Conservation (phyloP, 192 early-diverging fungal species). For the Linderina pennispora region DNA sequence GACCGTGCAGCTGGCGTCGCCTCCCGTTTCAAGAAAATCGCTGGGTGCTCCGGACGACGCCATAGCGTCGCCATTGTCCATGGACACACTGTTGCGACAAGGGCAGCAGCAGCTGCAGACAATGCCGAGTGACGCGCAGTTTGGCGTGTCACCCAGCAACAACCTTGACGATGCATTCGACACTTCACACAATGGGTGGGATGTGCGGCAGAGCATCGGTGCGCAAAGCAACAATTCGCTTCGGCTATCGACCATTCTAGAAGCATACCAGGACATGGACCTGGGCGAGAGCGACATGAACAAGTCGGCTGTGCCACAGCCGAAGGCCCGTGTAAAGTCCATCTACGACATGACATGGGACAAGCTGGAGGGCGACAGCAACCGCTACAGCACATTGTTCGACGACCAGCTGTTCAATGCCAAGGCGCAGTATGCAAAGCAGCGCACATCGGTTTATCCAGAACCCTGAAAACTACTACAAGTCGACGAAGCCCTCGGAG, state of each 20-base stretch:
- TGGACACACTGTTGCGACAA: too few relatives aligned
- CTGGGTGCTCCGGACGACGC: too few relatives aligned
- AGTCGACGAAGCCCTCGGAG: neutral
- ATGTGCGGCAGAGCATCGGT: too few relatives aligned
- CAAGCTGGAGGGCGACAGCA: conserved; percentile 34
- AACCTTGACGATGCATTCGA: neutral
- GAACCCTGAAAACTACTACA: conserved; percentile 13
- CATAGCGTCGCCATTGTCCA: too few relatives aligned
- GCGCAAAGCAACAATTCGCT: neutral
- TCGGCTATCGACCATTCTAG: conserved; percentile 36
- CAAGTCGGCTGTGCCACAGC: neutral
- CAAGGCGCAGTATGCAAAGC: conserved; percentile 37
- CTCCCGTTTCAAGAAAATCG: too few relatives aligned
- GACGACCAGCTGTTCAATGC: conserved; percentile 42
- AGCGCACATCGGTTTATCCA: conserved; percentile 45
- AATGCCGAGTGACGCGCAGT: too few relatives aligned
- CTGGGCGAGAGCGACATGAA: neutral
- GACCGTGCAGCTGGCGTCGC: too few relatives aligned
- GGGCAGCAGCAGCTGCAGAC: too few relatives aligned
- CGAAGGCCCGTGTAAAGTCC: conserved; percentile 4
- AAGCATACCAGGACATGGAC: conserved; percentile 12
- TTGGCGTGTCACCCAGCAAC: too few relatives aligned
- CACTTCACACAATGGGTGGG: too few relatives aligned
- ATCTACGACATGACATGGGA: conserved; percentile 42
- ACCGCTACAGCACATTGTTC: conserved; percentile 26